These are phyloP conservation scores for Rhodocollybia butyracea DNA, from an alignment of 768 basidiomycete genomes.

Conservation along the genomic window DNA sequence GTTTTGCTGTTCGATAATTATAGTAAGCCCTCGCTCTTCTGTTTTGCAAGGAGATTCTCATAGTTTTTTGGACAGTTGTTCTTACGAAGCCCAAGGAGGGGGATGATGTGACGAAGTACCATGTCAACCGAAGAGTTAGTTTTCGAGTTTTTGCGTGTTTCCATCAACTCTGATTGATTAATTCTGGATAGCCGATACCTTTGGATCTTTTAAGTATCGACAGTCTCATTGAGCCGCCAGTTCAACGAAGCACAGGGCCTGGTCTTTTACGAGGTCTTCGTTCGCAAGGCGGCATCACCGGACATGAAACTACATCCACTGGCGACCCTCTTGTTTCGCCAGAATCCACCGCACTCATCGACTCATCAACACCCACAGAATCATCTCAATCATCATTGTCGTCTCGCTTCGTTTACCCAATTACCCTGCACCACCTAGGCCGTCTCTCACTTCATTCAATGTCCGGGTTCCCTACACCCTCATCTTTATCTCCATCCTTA, in stretches of 20 bases:
- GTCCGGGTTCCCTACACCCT: neutral
- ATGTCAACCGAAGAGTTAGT: slow-evolving; percentile 77
- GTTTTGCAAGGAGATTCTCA: neutral
- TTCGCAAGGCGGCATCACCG: neutral
- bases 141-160: neutral
- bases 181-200: slow-evolving; percentile 74
- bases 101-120: slow-evolving; percentile 71
- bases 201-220: slow-evolving; percentile 85
- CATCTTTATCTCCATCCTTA: slow-evolving; percentile 56
- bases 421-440: slow-evolving; percentile 87
- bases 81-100: slow-evolving; percentile 84
- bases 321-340: neutral
- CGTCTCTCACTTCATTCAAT: slow-evolving; percentile 30
- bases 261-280: slow-evolving; percentile 70
- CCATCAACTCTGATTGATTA: neutral
- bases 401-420: slow-evolving; percentile 80
- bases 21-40: slow-evolving; percentile 42
- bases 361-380: slow-evolving; percentile 5
- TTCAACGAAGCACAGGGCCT: slow-evolving; percentile 53
- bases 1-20: slow-evolving; percentile 96
- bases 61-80: slow-evolving; percentile 54
- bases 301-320: neutral
- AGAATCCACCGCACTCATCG: slow-evolving; percentile 1
- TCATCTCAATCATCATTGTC: slow-evolving; percentile 31
- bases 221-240: slow-evolving; percentile 76